Conservation (phyloP, 352 stramenopile genomes). For the Phytophthora ohioensis region DNA sequence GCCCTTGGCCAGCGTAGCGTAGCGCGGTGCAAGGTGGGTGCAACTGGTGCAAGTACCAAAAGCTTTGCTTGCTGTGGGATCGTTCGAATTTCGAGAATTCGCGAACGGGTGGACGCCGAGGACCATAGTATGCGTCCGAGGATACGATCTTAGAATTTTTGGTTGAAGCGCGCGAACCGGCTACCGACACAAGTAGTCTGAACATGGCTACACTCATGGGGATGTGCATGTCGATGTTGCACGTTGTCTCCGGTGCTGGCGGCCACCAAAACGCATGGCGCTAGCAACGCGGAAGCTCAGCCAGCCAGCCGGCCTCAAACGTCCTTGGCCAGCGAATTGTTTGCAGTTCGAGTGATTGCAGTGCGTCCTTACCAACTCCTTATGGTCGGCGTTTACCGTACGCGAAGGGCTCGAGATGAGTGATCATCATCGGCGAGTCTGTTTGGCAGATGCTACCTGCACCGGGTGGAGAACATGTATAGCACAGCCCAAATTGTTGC, state of each 20-base stretch:
- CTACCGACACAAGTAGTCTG: conserved; percentile 34
- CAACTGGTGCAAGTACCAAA: not conserved
- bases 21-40: conserved; percentile 3
- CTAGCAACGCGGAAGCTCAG: conserved; percentile 5
- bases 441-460: no score
- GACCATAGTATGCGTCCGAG: not conserved
- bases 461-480: no score
- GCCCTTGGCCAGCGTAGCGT: conserved; percentile 7
- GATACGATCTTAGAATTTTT: conserved; percentile 37
- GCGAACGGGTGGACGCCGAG: conserved; percentile 19
- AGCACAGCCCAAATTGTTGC: no score
- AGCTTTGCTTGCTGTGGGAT: conserved; percentile 8
- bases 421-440: no score
- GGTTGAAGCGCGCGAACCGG: conserved; percentile 29
- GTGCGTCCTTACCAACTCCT: not conserved
- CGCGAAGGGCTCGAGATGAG: no score
- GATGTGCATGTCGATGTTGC: conserved; percentile 16
- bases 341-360: not conserved
- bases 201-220: conserved; percentile 36
- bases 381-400: not conserved
- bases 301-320: not conserved
- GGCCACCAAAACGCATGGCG: conserved; percentile 9
- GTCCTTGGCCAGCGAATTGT: not conserved
- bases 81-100: conserved; percentile 18
- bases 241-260: conserved; percentile 12